Evolutionary conservation across 176 grass and related monocot genomes (phyloP).

Genomic region (Tuctoria greenei): DNA sequence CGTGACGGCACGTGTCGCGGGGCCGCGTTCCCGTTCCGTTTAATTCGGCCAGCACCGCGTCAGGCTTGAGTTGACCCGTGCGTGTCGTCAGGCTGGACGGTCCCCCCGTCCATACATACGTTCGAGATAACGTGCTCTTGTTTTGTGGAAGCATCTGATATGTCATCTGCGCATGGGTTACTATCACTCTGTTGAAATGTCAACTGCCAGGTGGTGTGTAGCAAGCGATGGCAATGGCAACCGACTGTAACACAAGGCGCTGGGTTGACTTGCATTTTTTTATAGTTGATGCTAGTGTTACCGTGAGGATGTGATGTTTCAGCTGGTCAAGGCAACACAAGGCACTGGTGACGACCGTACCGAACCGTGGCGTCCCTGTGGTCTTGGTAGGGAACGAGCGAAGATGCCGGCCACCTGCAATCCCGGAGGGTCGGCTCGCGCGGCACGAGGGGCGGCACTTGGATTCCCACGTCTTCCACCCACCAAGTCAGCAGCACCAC

Average conservation of each 20-base stretch:
- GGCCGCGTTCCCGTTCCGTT: neutral
- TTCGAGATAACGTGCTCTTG: no score
- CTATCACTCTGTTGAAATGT: neutral
- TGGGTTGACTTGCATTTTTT: neutral
- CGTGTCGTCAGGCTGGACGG: neutral
- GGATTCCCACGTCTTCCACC: constrained; percentile 50
- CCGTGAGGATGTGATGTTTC: neutral
- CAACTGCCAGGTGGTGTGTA: neutral
- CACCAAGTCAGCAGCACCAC: constrained; percentile 33
- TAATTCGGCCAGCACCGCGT: neutral
- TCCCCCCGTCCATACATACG: constrained; percentile 9
- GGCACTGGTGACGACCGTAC: neutral
- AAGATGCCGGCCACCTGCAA: neutral
- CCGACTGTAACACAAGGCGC: no score
- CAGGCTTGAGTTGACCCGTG: neutral
- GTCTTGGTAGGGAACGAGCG: neutral
- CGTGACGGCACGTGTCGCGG: constrained; percentile 26
- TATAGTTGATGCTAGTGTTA: no score
- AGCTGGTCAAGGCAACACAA: neutral
- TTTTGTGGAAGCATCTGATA: neutral
- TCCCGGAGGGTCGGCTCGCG: constrained; percentile 38
- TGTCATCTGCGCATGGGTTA: neutral
- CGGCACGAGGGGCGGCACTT: constrained; percentile 41
- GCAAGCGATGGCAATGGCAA: no score
- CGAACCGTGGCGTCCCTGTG: neutral